These are phyloP conservation scores for Oryza glaberrima DNA, from an alignment of 176 grass and related monocot species.

Conservation along the genomic window DNA sequence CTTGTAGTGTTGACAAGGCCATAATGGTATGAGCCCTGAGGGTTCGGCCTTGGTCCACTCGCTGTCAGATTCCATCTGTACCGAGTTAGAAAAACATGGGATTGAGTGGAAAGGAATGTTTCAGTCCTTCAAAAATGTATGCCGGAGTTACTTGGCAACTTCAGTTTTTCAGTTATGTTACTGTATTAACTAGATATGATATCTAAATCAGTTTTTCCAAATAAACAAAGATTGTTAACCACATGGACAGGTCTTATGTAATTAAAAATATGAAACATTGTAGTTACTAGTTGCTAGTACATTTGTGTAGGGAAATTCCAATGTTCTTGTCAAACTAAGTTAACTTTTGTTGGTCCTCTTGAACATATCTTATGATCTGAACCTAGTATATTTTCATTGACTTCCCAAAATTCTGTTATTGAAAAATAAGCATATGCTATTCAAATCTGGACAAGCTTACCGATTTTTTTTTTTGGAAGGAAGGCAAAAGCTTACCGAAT, in stretches of 20 bases:
- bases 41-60: constrained; percentile 94
- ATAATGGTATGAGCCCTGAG: constrained; percentile 97
- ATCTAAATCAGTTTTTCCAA: too few relatives aligned
- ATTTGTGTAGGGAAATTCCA: too few relatives aligned
- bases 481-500: constrained; percentile 43
- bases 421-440: background rate
- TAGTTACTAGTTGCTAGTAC: too few relatives aligned
- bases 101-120: background rate
- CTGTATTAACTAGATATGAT: too few relatives aligned
- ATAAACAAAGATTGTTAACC: too few relatives aligned
- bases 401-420: too few relatives aligned
- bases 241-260: too few relatives aligned
- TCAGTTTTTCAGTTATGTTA: background rate
- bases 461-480: too few relatives aligned
- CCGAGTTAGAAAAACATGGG: background rate
- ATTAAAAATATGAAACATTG: too few relatives aligned
- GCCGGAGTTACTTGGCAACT: background rate
- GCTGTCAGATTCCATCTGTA: constrained; percentile 91
- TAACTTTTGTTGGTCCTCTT: too few relatives aligned
- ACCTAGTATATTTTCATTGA: background rate
- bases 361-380: too few relatives aligned
- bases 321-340: too few relatives aligned
- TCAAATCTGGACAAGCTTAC: constrained; percentile 27
- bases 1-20: constrained; percentile 89
- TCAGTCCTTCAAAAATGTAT: background rate